phyloP scores from a whole-genome alignment of 192 early-diverging fungal genomes.

The Neocallimastix lanati region DNA sequence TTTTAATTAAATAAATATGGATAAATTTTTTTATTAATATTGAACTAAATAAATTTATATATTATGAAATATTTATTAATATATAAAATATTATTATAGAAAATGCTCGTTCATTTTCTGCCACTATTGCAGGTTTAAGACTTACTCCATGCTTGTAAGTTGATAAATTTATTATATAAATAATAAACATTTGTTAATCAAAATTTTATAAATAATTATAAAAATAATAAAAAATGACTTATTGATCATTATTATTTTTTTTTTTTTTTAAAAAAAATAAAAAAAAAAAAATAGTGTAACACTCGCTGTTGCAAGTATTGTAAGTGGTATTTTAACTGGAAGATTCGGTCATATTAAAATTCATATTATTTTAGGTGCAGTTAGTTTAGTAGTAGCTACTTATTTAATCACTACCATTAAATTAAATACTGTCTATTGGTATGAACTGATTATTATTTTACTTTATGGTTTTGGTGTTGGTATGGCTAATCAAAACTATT shows the following conservation, averaged over 20 bases:
- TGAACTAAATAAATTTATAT: too few species aligned
- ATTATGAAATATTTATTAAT: too few species aligned
- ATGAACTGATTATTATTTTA: not conserved
- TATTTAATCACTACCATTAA: not conserved
- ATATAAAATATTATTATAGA: too few species aligned
- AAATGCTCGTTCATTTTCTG: not conserved
- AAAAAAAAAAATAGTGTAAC: too few species aligned
- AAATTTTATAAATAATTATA: too few species aligned
- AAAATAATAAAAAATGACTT: too few species aligned
- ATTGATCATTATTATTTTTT: too few species aligned
- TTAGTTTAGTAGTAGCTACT: not conserved
- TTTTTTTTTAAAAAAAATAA: too few species aligned
- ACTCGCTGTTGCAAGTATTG: not conserved
- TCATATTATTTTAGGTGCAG: not conserved
- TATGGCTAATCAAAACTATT: not conserved
- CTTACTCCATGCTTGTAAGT: constrained; percentile 24
- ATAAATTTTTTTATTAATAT: too few species aligned
- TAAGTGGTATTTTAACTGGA: not conserved
- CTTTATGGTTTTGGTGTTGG: not conserved
- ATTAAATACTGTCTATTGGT: not conserved
- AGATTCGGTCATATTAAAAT: not conserved
- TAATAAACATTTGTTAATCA: too few species aligned
- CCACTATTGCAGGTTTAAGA: constrained; percentile 1
- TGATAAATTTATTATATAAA: too few species aligned
- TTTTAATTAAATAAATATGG: too few species aligned